Evolutionary conservation across 2,329 filamentous ascomycete species (phyloP).

Genomic region (Colletotrichum tabaci): DNA sequence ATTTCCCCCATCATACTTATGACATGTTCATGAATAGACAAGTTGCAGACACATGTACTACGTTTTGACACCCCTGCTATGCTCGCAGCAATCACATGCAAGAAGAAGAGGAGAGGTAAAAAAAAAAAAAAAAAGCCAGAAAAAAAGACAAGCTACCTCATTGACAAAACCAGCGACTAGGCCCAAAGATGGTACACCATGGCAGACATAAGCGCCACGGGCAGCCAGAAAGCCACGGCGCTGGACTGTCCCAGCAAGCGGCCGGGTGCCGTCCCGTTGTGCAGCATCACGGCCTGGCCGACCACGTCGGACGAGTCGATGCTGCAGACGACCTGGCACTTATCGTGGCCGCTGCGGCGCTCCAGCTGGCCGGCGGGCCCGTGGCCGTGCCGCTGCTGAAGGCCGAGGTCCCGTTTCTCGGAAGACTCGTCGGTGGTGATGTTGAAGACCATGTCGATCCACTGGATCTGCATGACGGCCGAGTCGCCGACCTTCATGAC

Average conservation of each 20-base stretch:
- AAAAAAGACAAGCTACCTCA: background rate
- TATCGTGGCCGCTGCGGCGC: conserved; percentile 32
- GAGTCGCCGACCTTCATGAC: conserved; percentile 67
- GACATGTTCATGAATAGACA: background rate
- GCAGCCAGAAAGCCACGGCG: conserved; percentile 42
- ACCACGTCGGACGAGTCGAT: conserved; percentile 53
- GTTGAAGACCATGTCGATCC: conserved; percentile 74
- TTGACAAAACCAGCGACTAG: conserved; percentile 16
- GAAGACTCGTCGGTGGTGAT: conserved; percentile 49
- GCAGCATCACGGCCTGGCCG: conserved; percentile 57
- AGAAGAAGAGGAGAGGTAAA: no score
- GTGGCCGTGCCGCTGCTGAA: conserved; percentile 11
- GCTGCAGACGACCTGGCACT: conserved; percentile 51
- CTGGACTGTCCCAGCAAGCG: conserved; percentile 43
- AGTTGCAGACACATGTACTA: background rate
- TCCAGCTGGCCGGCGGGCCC: conserved; percentile 28
- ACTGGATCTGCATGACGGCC: conserved; percentile 73
- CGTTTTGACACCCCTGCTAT: conserved; percentile 26
- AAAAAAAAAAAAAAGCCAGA: no score
- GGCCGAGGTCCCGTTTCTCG: conserved; percentile 18
- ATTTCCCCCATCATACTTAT: background rate
- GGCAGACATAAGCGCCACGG: conserved; percentile 34
- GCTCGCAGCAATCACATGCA: background rate
- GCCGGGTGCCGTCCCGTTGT: conserved; percentile 41
- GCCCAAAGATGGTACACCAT: conserved; percentile 48